Base-by-base conservation (phyloP, 495 filamentous ascomycete genomes). In the Paragyromitra xinjiangensis region DNA sequence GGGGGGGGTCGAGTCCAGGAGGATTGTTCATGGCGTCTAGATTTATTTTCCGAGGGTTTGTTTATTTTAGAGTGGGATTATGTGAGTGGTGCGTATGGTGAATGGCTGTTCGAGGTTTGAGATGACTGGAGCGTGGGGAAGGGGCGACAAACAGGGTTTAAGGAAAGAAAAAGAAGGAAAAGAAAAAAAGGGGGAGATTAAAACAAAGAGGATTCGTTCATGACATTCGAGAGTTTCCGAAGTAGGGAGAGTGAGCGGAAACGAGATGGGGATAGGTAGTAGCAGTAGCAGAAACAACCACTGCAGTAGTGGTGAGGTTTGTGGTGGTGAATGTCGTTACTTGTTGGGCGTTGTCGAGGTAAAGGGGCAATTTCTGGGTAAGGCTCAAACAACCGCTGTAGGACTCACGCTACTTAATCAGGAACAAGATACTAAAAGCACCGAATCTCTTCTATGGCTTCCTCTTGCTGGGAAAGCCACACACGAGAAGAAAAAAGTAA, bases 1-100 rank as follows among this genome's bases (percentile, higher is more conserved):
- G 90, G 75, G 95, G 95, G 65, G 91, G 81, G 26, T 80, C 77
- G 61, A 78, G 73, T 62, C 74, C 75, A 48, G 77, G 77, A 66
- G 80, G 71, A 62, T 65, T 79, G 48, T 73, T 79, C 75, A 80
- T 79, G 68, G 63, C 48, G 77, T 65, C 58, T 58, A 64, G 68
- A 39, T 45, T 64, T 69, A 69, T 73, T 58, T 58, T 59, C 56
- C 29, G 64, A 50, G 55, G 44, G 63, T 39, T 63, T 39, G 77
- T 71, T 80, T 69, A 67, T 69, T 69, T 68, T 7, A 55, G 61
- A 68, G 61, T 51, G 16, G 40, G 68, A 50, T 67, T 80, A 51
- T 64, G 55, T 64, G 71, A 78, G 45, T 48, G 62, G 69, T 78
- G 75, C 50, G 65, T 72, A 58, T 39, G 58, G 53, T 65, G 75